Percentiles rank a stretch among this genome's conserved stretches.
Conservation (phyloP, 2,329 filamentous ascomycete species). For the Colletotrichum spinosum region DNA sequence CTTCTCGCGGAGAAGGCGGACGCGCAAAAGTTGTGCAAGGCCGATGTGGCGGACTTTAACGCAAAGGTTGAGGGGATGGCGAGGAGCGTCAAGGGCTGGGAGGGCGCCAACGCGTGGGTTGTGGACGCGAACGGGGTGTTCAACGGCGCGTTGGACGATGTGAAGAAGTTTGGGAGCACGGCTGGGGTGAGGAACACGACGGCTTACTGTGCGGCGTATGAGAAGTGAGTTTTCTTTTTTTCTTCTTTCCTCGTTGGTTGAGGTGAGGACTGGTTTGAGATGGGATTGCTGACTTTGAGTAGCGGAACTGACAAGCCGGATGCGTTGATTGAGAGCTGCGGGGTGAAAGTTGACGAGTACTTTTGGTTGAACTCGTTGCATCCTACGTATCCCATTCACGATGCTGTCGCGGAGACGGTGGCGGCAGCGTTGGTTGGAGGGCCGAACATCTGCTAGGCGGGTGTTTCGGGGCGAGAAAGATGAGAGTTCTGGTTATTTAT, state of each 20-base stretch:
- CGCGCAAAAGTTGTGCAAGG: constrained; percentile 50
- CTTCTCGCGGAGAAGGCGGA: constrained; percentile 52
- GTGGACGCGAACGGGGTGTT: constrained; percentile 67
- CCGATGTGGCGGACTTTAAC: constrained; percentile 65
- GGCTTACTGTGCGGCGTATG: constrained; percentile 64
- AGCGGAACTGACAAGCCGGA: constrained; percentile 59
- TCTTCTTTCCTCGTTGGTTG: neutral
- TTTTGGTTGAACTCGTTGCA: constrained; percentile 74
- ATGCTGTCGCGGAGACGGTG: constrained; percentile 65
- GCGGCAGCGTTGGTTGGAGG: constrained; percentile 51
- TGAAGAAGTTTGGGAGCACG: constrained; percentile 61
- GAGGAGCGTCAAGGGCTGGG: constrained; percentile 49
- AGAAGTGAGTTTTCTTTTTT: constrained; percentile 56
- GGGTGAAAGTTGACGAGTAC: constrained; percentile 69
- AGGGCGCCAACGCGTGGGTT: constrained; percentile 60
- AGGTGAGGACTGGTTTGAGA: neutral
- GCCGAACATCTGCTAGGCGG: constrained; percentile 50
- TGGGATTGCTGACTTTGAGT: neutral
- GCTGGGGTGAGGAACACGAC: constrained; percentile 66
- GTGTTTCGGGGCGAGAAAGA: neutral
- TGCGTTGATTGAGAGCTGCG: constrained; percentile 58
- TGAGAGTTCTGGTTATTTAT: constrained; percentile 5
- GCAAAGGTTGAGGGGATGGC: constrained; percentile 55
- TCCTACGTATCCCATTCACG: constrained; percentile 72
- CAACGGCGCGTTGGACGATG: constrained; percentile 63